Conservation (phyloP, 345 rosid genomes). For the Psidium friedrichsthalianum region DNA sequence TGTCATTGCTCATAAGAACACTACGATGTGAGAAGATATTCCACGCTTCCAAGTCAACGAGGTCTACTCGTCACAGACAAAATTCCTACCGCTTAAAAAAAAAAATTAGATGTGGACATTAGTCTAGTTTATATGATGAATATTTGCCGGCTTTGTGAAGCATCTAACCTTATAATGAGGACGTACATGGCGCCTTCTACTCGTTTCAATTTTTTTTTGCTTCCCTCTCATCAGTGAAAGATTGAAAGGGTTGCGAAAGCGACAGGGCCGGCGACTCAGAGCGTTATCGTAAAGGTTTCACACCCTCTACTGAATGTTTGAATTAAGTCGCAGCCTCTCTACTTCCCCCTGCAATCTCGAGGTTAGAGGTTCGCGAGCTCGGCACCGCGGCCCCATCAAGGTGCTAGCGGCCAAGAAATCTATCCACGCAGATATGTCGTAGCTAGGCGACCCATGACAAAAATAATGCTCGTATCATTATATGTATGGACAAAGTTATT, state of each 20-base stretch:
- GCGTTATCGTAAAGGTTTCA: no score
- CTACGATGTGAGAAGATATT: background rate
- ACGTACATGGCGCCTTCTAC: background rate
- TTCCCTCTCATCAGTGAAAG: no score
- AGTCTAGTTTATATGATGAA: background rate
- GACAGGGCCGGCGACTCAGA: no score
- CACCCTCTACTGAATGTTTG: background rate
- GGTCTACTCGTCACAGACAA: background rate
- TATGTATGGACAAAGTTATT: background rate
- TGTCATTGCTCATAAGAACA: background rate
- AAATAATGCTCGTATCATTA: background rate
- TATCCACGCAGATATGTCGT: background rate
- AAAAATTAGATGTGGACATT: background rate
- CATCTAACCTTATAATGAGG: background rate
- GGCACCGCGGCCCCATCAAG: background rate
- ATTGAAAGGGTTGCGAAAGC: no score
- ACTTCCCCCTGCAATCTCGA: background rate
- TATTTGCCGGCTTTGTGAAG: background rate
- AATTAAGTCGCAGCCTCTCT: background rate
- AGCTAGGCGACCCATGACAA: background rate
- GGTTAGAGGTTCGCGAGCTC: background rate
- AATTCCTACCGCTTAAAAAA: background rate
- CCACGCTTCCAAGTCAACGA: background rate
- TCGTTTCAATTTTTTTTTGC: no score
- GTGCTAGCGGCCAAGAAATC: background rate